Percentiles rank a stretch among this genome's conserved stretches.
Evolutionary conservation across 345 rosid species (phyloP).

Genomic region (Salix caprea): DNA sequence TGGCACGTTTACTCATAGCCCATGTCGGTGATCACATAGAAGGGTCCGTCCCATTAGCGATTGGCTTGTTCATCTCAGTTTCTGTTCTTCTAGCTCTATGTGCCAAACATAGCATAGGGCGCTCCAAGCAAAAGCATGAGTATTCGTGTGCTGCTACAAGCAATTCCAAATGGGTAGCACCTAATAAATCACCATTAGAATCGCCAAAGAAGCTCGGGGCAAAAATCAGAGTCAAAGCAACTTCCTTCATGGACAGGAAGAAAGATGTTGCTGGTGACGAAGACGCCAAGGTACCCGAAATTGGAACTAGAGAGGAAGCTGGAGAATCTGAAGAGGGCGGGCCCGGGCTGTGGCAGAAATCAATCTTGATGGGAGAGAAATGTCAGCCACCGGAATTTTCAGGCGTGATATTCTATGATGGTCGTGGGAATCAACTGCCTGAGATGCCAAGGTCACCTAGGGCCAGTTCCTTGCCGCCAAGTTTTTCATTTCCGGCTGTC

Average conservation of each 20-base stretch:
- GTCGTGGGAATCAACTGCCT: slow-evolving; percentile 8
- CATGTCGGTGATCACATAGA: neutral
- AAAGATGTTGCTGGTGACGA: neutral
- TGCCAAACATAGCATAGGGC: slow-evolving; percentile 14
- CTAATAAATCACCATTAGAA: slow-evolving; percentile 1
- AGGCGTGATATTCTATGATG: slow-evolving; percentile 17
- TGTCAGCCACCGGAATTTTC: slow-evolving; percentile 16
- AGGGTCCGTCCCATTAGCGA: slow-evolving; percentile 4
- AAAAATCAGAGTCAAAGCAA: slow-evolving; percentile 7
- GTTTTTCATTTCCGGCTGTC: slow-evolving; percentile 1
- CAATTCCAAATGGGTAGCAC: neutral
- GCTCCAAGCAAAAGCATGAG: neutral
- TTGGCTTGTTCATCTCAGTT: slow-evolving; percentile 20
- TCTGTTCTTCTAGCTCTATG: slow-evolving; percentile 23
- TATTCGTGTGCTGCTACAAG: neutral
- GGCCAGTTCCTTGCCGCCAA: neutral
- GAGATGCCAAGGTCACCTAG: slow-evolving; percentile 15
- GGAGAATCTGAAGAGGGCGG: neutral
- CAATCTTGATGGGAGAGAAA: slow-evolving; percentile 18
- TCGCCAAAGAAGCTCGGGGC: slow-evolving; percentile 13
- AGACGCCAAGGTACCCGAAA: neutral
- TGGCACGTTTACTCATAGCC: slow-evolving; percentile 3
- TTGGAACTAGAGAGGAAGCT: neutral
- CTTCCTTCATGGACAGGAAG: neutral
- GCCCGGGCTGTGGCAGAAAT: slow-evolving; percentile 10